These are phyloP conservation scores for Cytauxzoon felis DNA, from an alignment of 169 alveolate species.

Conservation along the genomic window DNA sequence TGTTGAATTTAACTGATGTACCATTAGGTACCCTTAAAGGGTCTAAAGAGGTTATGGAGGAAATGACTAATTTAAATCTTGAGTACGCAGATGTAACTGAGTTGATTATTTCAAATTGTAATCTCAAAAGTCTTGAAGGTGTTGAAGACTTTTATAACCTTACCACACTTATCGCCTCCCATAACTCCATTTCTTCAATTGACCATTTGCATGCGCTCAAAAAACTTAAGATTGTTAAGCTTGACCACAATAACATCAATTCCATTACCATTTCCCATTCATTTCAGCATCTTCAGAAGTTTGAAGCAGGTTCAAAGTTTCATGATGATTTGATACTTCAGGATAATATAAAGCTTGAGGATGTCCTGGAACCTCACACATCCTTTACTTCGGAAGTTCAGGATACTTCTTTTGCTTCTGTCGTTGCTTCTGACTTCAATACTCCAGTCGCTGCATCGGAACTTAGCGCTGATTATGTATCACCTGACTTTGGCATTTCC, in stretches of 20 bases:
- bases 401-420: no score
- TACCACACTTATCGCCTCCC: slow-evolving; percentile 33
- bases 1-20: slow-evolving; percentile 34
- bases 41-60: slow-evolving; percentile 12
- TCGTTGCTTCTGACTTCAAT: no score
- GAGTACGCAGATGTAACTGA: slow-evolving; percentile 39
- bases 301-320: no score
- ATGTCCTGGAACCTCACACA: no score
- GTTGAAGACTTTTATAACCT: slow-evolving; percentile 34
- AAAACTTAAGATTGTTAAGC: slow-evolving; percentile 16
- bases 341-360: no score
- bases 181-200: slow-evolving; percentile 25
- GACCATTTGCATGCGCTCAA: slow-evolving; percentile 22
- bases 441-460: no score
- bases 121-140: slow-evolving; percentile 32
- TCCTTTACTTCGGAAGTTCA: no score
- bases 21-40: slow-evolving; percentile 10
- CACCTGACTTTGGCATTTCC: no score
- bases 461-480: no score
- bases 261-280: slow-evolving; percentile 17
- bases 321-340: no score
- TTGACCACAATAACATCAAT: slow-evolving; percentile 15
- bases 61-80: slow-evolving; percentile 4
- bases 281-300: no score
- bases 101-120: slow-evolving; percentile 30